phyloP scores from a whole-genome alignment of 371 early-diverging fungal species.

The Zopfochytrium polystomum region DNA sequence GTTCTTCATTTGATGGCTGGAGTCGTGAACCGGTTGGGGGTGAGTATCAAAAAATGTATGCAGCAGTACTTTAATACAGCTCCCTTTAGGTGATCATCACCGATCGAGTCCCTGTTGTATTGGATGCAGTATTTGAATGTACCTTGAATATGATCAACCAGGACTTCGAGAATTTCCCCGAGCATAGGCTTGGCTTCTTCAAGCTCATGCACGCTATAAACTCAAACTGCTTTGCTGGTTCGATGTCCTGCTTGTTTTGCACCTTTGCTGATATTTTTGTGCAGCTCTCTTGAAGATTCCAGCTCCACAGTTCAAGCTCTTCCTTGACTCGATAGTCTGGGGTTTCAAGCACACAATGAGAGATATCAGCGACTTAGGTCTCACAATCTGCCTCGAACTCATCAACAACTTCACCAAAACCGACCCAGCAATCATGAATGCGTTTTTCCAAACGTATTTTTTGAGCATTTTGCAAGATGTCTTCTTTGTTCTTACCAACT shows the following conservation, averaged over 20 bases:
- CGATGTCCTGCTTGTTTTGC: neutral
- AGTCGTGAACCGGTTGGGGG: slow-evolving; percentile 76
- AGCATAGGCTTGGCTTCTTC: slow-evolving; percentile 93
- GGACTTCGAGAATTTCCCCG: slow-evolving; percentile 95
- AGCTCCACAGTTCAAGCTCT: slow-evolving; percentile 79
- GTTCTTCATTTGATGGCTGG: slow-evolving; percentile 88
- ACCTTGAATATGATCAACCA: slow-evolving; percentile 97
- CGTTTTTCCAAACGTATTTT: slow-evolving; percentile 88
- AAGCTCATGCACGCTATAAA: slow-evolving; percentile 84
- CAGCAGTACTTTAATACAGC: neutral
- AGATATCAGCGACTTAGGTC: slow-evolving; percentile 91
- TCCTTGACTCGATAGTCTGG: slow-evolving; percentile 92
- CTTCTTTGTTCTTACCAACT: slow-evolving; percentile 93
- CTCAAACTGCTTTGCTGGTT: slow-evolving; percentile 80
- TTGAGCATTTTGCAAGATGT: slow-evolving; percentile 88
- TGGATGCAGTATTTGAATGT: slow-evolving; percentile 90
- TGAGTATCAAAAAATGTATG: slow-evolving; percentile 35
- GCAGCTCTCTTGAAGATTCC: slow-evolving; percentile 77
- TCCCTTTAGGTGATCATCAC: slow-evolving; percentile 63
- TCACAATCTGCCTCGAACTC: slow-evolving; percentile 80
- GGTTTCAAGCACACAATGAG: slow-evolving; percentile 98
- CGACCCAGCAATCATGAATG: slow-evolving; percentile 74
- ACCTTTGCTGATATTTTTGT: neutral
- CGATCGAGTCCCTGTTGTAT: slow-evolving; percentile 75
- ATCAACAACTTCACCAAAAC: slow-evolving; percentile 73